Conservation (phyloP, 129 eudicot genomes). For the Lactuca sativa region DNA sequence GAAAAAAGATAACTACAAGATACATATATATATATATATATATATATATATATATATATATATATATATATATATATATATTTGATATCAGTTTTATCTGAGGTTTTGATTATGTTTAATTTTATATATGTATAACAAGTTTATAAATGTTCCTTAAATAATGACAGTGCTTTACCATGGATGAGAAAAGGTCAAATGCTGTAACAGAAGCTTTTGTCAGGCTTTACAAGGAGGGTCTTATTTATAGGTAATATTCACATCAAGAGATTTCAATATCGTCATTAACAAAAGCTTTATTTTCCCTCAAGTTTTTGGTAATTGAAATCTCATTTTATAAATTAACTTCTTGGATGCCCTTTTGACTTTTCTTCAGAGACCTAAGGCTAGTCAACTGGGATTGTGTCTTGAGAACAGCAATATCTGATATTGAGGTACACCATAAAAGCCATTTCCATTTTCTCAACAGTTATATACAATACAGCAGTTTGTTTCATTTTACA, state of each 20-base stretch:
- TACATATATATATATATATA: too few species aligned
- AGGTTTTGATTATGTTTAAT: neutral
- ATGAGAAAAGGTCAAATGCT: slow-evolving; percentile 70
- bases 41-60: too few species aligned
- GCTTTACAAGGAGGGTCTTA: slow-evolving; percentile 75
- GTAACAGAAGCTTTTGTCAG: slow-evolving; percentile 91
- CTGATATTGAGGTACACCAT: slow-evolving; percentile 89
- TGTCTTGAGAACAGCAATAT: slow-evolving; percentile 89
- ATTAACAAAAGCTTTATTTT: neutral
- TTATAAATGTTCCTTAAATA: neutral
- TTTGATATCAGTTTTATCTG: too few species aligned
- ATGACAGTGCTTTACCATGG: slow-evolving; percentile 67
- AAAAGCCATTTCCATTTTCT: neutral
- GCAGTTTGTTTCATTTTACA: neutral
- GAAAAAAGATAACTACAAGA: neutral
- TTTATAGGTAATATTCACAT: slow-evolving; percentile 60
- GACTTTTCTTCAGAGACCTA: slow-evolving; percentile 51
- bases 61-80: too few species aligned
- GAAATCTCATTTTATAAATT: neutral
- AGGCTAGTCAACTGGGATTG: slow-evolving; percentile 99
- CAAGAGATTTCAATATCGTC: neutral
- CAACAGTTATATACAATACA: neutral
- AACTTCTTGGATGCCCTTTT: slow-evolving; percentile 6
- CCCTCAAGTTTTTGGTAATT: neutral
- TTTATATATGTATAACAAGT: neutral